Evolutionary conservation across 2,329 filamentous ascomycete genomes (phyloP).

Genomic region (Apiospora kogelbergensis): DNA sequence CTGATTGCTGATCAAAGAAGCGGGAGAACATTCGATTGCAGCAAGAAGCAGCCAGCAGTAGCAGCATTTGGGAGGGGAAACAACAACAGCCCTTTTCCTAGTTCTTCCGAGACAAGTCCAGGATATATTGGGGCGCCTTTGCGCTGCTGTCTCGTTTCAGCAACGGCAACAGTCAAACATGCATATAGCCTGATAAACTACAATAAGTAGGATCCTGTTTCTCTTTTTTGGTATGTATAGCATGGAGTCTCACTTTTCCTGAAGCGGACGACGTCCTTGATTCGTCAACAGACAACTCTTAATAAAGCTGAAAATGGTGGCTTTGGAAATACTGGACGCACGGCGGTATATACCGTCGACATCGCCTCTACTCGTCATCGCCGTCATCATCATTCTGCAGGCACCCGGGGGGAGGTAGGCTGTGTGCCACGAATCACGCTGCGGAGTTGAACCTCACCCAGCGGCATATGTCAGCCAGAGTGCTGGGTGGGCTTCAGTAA

Average conservation of each 20-base stretch:
- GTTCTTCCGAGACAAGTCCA: background rate
- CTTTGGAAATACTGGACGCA: background rate
- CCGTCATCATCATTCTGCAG: slow-evolving; percentile 1
- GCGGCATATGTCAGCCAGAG: background rate
- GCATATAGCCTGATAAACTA: slow-evolving; percentile 1
- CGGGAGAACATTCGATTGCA: slow-evolving; percentile 8
- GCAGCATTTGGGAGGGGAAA: background rate
- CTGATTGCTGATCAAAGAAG: slow-evolving; percentile 6
- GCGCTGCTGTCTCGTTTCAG: background rate
- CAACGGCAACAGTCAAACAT: background rate
- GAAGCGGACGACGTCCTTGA: background rate
- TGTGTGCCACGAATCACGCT: background rate
- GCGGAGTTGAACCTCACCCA: background rate
- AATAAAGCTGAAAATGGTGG: background rate
- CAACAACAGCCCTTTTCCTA: background rate
- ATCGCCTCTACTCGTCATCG: background rate
- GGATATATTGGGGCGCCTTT: background rate
- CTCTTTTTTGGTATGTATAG: background rate
- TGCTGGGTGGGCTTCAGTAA: background rate
- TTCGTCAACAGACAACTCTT: background rate
- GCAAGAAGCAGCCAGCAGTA: background rate
- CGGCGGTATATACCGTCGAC: background rate
- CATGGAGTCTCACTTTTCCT: background rate
- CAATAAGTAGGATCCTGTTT: background rate
- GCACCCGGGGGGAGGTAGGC: background rate